Conservation (phyloP, 108 stramenopile species). For the Cyclotella cryptica region DNA sequence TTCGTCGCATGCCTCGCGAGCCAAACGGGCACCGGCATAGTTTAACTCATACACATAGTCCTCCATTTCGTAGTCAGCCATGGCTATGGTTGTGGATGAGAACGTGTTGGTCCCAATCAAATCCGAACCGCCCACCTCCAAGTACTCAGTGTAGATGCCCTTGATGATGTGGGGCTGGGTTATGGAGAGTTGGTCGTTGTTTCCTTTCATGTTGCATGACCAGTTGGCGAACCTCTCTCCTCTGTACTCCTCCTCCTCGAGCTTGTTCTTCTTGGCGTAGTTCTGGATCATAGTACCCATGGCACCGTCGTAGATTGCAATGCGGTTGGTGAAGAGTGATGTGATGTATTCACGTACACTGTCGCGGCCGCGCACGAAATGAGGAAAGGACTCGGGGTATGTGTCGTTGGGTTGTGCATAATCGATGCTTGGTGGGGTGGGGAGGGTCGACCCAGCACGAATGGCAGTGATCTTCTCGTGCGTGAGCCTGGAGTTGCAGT, state of each 20-base stretch:
- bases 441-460: slow-evolving; percentile 75
- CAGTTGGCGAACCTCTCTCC: slow-evolving; percentile 97
- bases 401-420: slow-evolving; percentile 67
- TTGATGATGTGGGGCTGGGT: slow-evolving; percentile 95
- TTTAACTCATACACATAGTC: slow-evolving; percentile 95
- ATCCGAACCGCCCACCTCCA: slow-evolving; percentile 92
- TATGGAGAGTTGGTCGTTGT: slow-evolving; percentile 98
- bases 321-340: slow-evolving; percentile 79
- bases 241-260: slow-evolving; percentile 96
- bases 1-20: slow-evolving; percentile 97
- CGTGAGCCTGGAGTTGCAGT: slow-evolving; percentile 73
- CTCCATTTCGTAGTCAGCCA: slow-evolving; percentile 99
- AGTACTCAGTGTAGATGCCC: slow-evolving; percentile 94
- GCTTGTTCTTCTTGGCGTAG: slow-evolving; percentile 90
- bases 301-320: slow-evolving; percentile 98
- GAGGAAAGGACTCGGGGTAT: slow-evolving; percentile 83
- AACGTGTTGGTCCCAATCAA: slow-evolving; percentile 99
- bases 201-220: slow-evolving; percentile 94
- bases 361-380: slow-evolving; percentile 94
- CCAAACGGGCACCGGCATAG: slow-evolving; percentile 92
- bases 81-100: slow-evolving; percentile 97
- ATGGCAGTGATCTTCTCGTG: slow-evolving; percentile 82
- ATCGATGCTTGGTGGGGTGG: slow-evolving; percentile 63
- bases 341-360: slow-evolving; percentile 91
- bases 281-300: slow-evolving; percentile 99